Evolutionary conservation across 2,329 filamentous ascomycete species (phyloP), one percentile per base, ranked within the genome.

Genomic region (Emergomyces pasteurianus): DNA sequence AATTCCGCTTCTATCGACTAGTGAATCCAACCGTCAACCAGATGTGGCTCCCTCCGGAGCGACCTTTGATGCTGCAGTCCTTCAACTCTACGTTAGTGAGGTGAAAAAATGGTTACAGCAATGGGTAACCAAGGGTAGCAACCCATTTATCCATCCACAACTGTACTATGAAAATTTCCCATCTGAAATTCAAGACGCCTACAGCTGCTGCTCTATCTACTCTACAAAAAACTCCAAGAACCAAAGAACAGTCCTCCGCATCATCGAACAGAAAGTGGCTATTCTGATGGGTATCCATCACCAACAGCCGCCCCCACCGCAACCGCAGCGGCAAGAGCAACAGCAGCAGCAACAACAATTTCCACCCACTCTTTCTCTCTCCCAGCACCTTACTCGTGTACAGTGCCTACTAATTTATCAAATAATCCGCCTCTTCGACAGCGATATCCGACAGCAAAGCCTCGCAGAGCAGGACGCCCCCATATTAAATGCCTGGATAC

Each of bases 341-440:
- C 40, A n/a, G 1, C 34, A 36, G 34, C 34, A 36, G 9, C 34
- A 36, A 36, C 34, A 36, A 36, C 18, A 46, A 23, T 21, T 23
- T 12, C 43, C 43, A 46, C n/a, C 43, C 43, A n/a, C 21, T 8
- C 40, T 60, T 1, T 56, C 59, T 34, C 38, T 60, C n/a, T n/a
- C 66, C 16, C 69, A 71, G 0, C 63, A 68, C 12, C 67, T 80
- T 6, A 73, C 77, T 0, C 73, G 75, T 18, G 73, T 75, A 0
- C 78, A 81, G 28, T 73, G 79, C 1, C 71, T 82, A 5, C 52
- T 79, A 2, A 68, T 78, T 3, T 81, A 80, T 64, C 74, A 79
- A 55, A 73, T 75, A 26, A 77, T 81, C 49, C 68, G 75, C 14
- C 69, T 81, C 31, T 80, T 79, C 56, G 79, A 81, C 65, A 78